Evolutionary conservation across 1,284 basidiomycete genomes (phyloP), one percentile per base, ranked within the genome.

Genomic region (Sphagnurus paluster): DNA sequence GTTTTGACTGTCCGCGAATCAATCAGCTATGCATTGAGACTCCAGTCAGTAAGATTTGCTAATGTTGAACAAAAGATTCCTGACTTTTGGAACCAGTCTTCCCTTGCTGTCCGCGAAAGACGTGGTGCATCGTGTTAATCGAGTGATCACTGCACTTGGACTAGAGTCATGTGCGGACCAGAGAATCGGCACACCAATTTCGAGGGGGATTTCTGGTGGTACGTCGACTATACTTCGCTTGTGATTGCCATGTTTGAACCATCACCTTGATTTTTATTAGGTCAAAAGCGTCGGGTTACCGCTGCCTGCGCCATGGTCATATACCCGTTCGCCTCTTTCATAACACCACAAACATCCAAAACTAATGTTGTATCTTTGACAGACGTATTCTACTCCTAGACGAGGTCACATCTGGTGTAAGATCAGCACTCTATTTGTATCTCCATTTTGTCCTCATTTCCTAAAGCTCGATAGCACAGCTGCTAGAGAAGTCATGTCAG

Each of bases 281-380:
- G 83, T 13, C 82, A 87, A 60, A 81, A 79, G 59, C 71, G 81
- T 9, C 69, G 84, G 5, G 77, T 87, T 3, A 84, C 80, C 5
- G 79, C 84, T 40, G 84, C 80, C 14, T 72, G 81, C 45, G 79
- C 81, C 39, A 75, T 87, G 53, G 77, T 87, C 21, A 78, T 82
- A 10, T 73, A 71, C 39, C 84, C 84, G 65, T 54, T 48, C 52
- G 69, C 37, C 19, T n/a, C 17, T 11, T 38, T n/a, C n/a, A n/a
- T n/a, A n/a, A n/a, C n/a, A n/a, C 44, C 23, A 5, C 23, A 14
- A 32, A 28, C 21, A 29, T 20, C 13, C 10, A 14, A 13, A 19
- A 26, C 26, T 23, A 28, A 5, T 23, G 9, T 38, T 14, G 26
- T 16, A 33, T 26, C 11, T 25, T 32, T 19, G 16, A 17, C 44